Base-by-base conservation (phyloP, 2,329 filamentous ascomycete genomes). In the Monilinia fructigena region DNA sequence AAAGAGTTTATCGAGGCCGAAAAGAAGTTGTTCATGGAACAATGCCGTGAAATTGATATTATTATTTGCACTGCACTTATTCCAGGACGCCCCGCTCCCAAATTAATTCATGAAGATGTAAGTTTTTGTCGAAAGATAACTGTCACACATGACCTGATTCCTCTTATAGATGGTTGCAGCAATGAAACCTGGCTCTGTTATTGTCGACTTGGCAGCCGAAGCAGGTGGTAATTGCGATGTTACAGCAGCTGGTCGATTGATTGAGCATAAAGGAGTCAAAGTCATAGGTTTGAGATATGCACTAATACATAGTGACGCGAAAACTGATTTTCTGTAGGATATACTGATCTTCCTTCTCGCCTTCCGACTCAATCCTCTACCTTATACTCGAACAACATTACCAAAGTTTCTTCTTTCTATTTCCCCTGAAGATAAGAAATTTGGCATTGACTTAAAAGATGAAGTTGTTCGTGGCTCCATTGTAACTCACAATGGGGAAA, bases 51-150 rank as follows among this genome's bases (percentile, higher is more conserved):
- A 50, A 92, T 96, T 62, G 92, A 97, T 77, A 96, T 97, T 70
- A 90, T 97, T 68, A 90, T 97, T 75, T 96, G 92, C 1, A 97
- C 93, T 1, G 93, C 93, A n/a, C 78, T 96, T 72, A 96, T 97
- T 68, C 93, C 93, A 0, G 93, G 92, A 66, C 89, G 85, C 72
- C 89, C 89, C 38, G 92, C 92, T 0, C 93, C 93, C 0, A 94
- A 89, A 74, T 82, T 97, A 40, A 93, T 97, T 73, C 93, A 89
- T 5, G 90, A 91, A 77, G 84, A 86, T 72, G 79, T 80, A 75
- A 68, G 74, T 68, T 63, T 63, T 47, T 42, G 82, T 94, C 38
- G 84, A n/a, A 35, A 2, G 18, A 47, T 8, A 26, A 54, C 26
- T 35, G 47, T 23, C 2, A 40, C 11, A 28, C 10, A 38, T 16